Percentiles rank a stretch among this genome's conserved stretches.
Evolutionary conservation across 495 filamentous ascomycete species (phyloP).

Genomic region (Daldinia loculata): DNA sequence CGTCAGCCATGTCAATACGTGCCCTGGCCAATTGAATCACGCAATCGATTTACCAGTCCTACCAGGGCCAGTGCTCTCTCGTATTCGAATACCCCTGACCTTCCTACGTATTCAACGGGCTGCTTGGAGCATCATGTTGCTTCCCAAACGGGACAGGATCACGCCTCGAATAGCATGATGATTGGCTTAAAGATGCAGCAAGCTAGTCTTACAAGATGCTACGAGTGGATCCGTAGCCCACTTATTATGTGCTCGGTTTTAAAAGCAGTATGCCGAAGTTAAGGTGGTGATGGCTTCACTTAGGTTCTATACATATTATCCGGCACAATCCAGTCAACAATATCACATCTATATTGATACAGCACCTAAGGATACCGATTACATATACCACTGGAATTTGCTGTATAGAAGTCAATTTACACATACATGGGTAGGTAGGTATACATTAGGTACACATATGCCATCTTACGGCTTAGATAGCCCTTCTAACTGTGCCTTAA

Average conservation of each 20-base stretch:
- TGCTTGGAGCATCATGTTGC: neutral
- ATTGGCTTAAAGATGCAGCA: slow-evolving; percentile 6
- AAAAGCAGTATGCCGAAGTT: neutral
- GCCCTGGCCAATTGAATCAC: slow-evolving; percentile 14
- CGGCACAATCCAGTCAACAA: too few relatives aligned
- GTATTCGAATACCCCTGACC: slow-evolving; percentile 5
- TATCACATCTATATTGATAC: too few relatives aligned
- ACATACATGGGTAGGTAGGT: neutral
- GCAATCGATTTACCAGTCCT: neutral
- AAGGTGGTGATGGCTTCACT: neutral
- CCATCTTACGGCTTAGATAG: slow-evolving; percentile 36
- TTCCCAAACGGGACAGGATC: slow-evolving; percentile 17
- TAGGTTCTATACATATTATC: neutral
- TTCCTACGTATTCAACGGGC: neutral
- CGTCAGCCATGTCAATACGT: slow-evolving; percentile 14
- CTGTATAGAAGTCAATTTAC: neutral
- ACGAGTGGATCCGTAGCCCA: neutral
- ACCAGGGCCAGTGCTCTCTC: slow-evolving; percentile 2
- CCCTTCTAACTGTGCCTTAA: slow-evolving; percentile 71
- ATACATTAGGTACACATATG: neutral
- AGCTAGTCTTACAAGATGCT: slow-evolving; percentile 1
- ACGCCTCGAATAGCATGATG: neutral
- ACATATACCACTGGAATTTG: too few relatives aligned
- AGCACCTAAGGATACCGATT: too few relatives aligned
- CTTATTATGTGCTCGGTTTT: neutral